A percentile compares a stretch with the other conserved stretches of the same genome.
Conservation (phyloP, 1,284 basidiomycete genomes). For the Ganoderma sinense region DNA sequence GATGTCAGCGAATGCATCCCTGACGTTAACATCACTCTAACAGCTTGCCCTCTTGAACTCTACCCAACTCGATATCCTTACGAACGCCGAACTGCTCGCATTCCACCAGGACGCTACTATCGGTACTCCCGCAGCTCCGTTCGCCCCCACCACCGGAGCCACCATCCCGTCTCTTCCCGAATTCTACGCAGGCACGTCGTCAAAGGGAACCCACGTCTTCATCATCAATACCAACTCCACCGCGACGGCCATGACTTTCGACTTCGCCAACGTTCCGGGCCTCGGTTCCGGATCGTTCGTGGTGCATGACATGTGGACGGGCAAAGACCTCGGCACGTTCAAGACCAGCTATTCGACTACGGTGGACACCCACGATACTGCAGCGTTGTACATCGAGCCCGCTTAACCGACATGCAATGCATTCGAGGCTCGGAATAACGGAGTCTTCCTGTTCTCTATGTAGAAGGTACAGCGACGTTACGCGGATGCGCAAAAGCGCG, state of each 20-base stretch:
- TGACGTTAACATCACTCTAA: neutral
- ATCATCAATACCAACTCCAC: conserved; percentile 55
- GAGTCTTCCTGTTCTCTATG: neutral
- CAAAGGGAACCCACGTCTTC: conserved; percentile 60
- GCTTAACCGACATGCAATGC: neutral
- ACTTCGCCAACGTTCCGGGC: conserved; percentile 53
- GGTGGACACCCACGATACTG: conserved; percentile 59
- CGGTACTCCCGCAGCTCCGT: conserved; percentile 56
- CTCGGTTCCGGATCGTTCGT: conserved; percentile 48
- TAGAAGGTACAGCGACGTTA: neutral
- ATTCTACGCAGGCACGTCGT: conserved; percentile 57
- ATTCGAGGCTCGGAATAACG: neutral
- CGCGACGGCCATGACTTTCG: conserved; percentile 52
- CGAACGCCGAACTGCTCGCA: conserved; percentile 58
- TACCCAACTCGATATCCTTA: conserved; percentile 55
- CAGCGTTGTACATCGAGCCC: conserved; percentile 37
- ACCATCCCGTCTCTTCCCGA: conserved; percentile 54
- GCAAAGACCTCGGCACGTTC: conserved; percentile 53
- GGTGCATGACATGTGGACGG: conserved; percentile 64
- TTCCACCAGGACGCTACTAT: conserved; percentile 59
- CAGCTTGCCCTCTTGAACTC: conserved; percentile 51
- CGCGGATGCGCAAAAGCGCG: neutral
- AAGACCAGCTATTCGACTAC: conserved; percentile 47
- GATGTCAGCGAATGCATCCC: neutral
- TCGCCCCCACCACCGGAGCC: conserved; percentile 48